Conservation (phyloP, 1,284 basidiomycete species). For the Anthracocystis panici-leucophaei region DNA sequence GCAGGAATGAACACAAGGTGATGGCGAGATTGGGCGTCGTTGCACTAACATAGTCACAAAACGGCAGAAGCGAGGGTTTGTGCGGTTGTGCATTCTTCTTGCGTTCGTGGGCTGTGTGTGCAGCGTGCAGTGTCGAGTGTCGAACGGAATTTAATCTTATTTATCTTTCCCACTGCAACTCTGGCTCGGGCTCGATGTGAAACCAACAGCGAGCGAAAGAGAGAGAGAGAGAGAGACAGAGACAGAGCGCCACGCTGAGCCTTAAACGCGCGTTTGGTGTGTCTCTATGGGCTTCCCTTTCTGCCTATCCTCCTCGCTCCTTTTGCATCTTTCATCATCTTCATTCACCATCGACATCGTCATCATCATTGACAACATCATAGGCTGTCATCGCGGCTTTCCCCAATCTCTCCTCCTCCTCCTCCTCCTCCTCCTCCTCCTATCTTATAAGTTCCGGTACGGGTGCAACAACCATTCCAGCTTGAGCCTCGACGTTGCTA, state of each 20-base stretch:
- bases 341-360: constrained; percentile 1
- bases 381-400: background rate
- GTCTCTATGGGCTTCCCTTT: background rate
- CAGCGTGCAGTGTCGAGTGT: too few relatives aligned
- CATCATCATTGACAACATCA: background rate
- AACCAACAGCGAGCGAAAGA: background rate
- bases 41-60: too few relatives aligned
- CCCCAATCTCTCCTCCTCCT: background rate
- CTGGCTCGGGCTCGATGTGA: constrained; percentile 1
- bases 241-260: constrained; percentile 10
- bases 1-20: too few relatives aligned
- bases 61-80: too few relatives aligned
- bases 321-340: constrained; percentile 2
- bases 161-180: background rate
- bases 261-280: background rate
- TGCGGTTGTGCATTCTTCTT: too few relatives aligned
- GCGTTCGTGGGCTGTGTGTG: too few relatives aligned
- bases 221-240: too few relatives aligned
- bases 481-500: background rate
- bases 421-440: background rate
- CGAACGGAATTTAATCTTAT: too few relatives aligned
- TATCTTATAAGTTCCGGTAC: background rate
- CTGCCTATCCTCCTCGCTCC: background rate
- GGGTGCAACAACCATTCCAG: background rate
- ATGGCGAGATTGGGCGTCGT: too few relatives aligned